Conservation (phyloP, 1,284 basidiomycete genomes). For the Ceratobasidium papillatum region DNA sequence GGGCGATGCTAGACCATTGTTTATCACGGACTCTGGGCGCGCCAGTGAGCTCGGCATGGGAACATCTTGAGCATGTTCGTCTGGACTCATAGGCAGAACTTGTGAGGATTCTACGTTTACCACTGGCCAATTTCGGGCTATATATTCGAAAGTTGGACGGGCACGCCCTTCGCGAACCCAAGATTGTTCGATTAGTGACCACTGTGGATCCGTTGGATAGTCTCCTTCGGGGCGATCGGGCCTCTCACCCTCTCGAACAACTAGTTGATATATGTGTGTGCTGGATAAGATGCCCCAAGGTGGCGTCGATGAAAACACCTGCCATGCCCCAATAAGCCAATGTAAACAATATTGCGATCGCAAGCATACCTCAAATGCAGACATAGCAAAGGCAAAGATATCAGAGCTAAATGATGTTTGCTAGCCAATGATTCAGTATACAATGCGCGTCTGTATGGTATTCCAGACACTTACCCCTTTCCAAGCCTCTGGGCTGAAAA, state of each 20-base stretch:
- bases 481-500: slow-evolving; percentile 42
- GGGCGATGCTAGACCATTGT: slow-evolving; percentile 1
- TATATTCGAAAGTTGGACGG: slow-evolving; percentile 37
- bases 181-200: slow-evolving; percentile 35
- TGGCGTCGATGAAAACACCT: slow-evolving; percentile 27
- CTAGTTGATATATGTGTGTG: slow-evolving; percentile 41
- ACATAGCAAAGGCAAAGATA: slow-evolving; percentile 65
- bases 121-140: slow-evolving; percentile 4
- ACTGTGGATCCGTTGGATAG: slow-evolving; percentile 27
- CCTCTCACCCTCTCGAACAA: slow-evolving; percentile 42
- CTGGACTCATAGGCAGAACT: not conserved
- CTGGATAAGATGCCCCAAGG: slow-evolving; percentile 43
- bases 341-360: not conserved
- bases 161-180: slow-evolving; percentile 31
- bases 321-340: not conserved
- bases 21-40: not conserved
- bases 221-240: slow-evolving; percentile 42
- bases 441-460: slow-evolving; percentile 48
- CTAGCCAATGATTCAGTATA: slow-evolving; percentile 58
- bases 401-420: slow-evolving; percentile 61
- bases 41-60: not conserved
- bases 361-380: slow-evolving; percentile 59
- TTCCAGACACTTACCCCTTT: slow-evolving; percentile 57
- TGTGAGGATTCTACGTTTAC: not conserved
- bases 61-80: not conserved